Evolutionary conservation across 257 asterid species (phyloP), one percentile per base, ranked within the genome.

Genomic region (Mentha longifolia): DNA sequence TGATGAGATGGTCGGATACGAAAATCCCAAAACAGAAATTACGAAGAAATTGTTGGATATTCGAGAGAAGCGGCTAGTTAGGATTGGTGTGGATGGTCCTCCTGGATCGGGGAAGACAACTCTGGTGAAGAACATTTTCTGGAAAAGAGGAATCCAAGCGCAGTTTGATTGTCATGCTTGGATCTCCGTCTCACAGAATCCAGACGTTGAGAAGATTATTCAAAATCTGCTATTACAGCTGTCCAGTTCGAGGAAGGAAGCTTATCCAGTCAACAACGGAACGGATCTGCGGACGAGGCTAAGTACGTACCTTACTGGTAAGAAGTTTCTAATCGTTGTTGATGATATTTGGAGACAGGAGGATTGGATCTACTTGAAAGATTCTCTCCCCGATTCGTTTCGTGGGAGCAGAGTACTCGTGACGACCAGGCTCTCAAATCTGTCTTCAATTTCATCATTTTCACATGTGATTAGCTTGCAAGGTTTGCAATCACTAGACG

Each of bases 401-500:
- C 10, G 68, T 10, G 81, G 90, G 17, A 80, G 92, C 61, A 78
- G 92, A 75, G 47, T 88, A 5, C 42, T 88, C 19, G 59, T 86
- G 61, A 84, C 90, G 4, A 84, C 90, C 0, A 65, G 84, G 66
- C 61, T 69, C 31, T 67, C 71, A 4, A 60, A 65, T 55, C 67
- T 82, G 22, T 86, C 88, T 22, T 22, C 25, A 22, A 22, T 22
- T 22, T 22, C 84, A 39, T 64, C 85, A n/a, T 28, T 76, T 33
- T 22, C 25, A 22, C 7, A 63, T 22, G 6, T 37, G 19, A 50
- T 16, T 13, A 9, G 16, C 3, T 55, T 77, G 5, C 35, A 45
- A 20, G 73, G 70, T 31, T 52, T 81, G 33, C 71, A 74, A 41
- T 49, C 59, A 72, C 4, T 0, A 30, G 76, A 83, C 28, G 78